These are phyloP conservation scores for Bromus sterilis DNA, from an alignment of 176 grass and related monocot species.

Conservation along the genomic window DNA sequence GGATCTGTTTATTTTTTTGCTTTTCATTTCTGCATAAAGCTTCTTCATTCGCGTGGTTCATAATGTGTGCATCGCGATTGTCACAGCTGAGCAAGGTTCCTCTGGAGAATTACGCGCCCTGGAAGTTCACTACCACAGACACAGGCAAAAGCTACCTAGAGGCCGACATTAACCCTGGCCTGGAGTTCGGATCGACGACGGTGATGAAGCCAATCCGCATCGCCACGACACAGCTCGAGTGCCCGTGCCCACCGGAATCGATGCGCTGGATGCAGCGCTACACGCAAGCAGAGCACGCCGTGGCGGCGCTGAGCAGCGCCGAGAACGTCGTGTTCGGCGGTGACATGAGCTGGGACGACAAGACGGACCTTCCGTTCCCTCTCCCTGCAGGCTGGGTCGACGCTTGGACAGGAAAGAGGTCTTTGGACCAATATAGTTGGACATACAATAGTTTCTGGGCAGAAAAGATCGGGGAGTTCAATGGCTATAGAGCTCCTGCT, in stretches of 20 bases:
- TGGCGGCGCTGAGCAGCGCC: not conserved
- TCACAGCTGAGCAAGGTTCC: not conserved
- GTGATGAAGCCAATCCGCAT: not conserved
- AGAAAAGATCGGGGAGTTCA: not conserved
- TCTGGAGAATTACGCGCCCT: not conserved
- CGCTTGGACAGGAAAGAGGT: not conserved
- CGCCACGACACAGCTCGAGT: not conserved
- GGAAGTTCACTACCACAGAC: not conserved
- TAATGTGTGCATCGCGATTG: not conserved
- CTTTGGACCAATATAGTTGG: not conserved
- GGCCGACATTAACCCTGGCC: not conserved
- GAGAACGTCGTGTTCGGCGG: slow-evolving; percentile 21
- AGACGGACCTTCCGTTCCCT: slow-evolving; percentile 6
- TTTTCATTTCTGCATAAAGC: too few species aligned
- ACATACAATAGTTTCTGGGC: not conserved
- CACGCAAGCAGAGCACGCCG: not conserved
- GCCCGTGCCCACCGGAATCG: not conserved
- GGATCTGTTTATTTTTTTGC: too few species aligned
- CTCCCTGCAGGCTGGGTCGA: not conserved
- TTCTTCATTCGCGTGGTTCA: too few species aligned
- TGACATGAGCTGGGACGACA: slow-evolving; percentile 23
- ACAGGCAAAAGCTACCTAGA: not conserved
- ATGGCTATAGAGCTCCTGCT: not conserved
- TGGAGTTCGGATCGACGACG: not conserved
- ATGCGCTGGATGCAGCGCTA: not conserved